Evolutionary conservation across 2,329 filamentous ascomycete species (phyloP), one percentile per base, ranked within the genome.

Genomic region (Alternaria gaisen): DNA sequence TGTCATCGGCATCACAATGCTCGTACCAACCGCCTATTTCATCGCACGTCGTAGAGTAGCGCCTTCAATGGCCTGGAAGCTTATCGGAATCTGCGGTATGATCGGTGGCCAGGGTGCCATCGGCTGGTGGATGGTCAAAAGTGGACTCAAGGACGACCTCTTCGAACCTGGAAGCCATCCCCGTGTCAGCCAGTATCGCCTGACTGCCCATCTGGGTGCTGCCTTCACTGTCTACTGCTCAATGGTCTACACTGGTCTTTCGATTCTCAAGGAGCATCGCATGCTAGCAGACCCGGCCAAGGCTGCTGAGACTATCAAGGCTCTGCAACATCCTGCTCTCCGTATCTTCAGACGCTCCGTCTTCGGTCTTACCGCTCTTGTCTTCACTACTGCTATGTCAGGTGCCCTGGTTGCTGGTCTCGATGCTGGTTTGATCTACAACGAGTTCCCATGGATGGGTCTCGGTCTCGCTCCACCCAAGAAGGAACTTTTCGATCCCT

Each of bases 71-170:
- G 89, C 93, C 16, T 78, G 84, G 70, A 90, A 91, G 64, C 84
- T 99, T 14, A 82, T 88, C 41, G 94, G 93, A 12, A 98, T 99
- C 65, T 92, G 92, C 43, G 88, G 86, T 50, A 84, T 98, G 71
- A 97, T 99, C 72, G 95, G 93, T 56, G 95, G 97, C 79, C 95
- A 99, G 79, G 95, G 95, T 44, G 87, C 95, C 73, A 90, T 99
- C 66, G 95, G 95, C 56, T 99, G 95, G 95, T 99, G 95, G 93
- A 99, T 99, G 95, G 95, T 99, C 70, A 96, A 96, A 80, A 96
- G 92, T 11, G 95, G 95, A 2, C 84, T 99, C 64, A 96, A 94
- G 78, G 95, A 98, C 76, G 95, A 99, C 78, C 86, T 99, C 28
- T 97, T 99, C 76, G 92, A 92, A 20, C 91, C 92, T 3, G 95